Evolutionary conservation across 371 early-diverging fungal genomes (phyloP).

Genomic region (Actinomortierella ambigua): DNA sequence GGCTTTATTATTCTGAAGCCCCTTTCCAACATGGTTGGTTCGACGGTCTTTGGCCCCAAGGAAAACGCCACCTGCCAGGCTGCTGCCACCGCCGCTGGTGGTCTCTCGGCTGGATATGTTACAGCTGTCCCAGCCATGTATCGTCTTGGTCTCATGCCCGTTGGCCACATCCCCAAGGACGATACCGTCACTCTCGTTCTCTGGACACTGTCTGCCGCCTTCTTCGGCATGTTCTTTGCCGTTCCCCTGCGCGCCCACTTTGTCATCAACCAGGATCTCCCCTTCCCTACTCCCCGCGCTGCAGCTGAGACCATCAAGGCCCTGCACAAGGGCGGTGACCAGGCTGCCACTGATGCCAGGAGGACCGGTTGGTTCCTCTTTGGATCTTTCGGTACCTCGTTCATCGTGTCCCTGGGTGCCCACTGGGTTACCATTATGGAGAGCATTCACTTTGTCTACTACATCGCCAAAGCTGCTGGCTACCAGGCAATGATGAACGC

Average conservation of each 20-base stretch:
- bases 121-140: constrained; percentile 79
- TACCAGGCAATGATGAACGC: constrained; percentile 55
- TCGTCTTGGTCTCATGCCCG: constrained; percentile 60
- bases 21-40: constrained; percentile 56
- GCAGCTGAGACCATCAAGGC: constrained; percentile 71
- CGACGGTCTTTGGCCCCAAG: constrained; percentile 70
- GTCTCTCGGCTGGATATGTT: constrained; percentile 71
- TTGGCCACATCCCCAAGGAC: constrained; percentile 39
- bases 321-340: constrained; percentile 56
- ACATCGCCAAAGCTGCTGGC: constrained; percentile 57
- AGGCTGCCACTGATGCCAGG: constrained; percentile 50
- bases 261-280: constrained; percentile 70
- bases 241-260: constrained; percentile 75
- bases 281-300: constrained; percentile 76
- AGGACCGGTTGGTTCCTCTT: constrained; percentile 56
- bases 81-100: constrained; percentile 75
- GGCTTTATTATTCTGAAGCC: constrained; percentile 73
- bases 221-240: constrained; percentile 78
- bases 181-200: constrained; percentile 58
- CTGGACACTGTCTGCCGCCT: constrained; percentile 67
- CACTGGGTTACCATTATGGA: constrained; percentile 67
- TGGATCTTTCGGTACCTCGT: constrained; percentile 52
- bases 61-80: constrained; percentile 75
- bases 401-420: constrained; percentile 55
- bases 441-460: constrained; percentile 61